Evolutionary conservation across 2,329 filamentous ascomycete species (phyloP), one percentile per base, ranked within the genome.

Genomic region (Hypoxylon sp.): DNA sequence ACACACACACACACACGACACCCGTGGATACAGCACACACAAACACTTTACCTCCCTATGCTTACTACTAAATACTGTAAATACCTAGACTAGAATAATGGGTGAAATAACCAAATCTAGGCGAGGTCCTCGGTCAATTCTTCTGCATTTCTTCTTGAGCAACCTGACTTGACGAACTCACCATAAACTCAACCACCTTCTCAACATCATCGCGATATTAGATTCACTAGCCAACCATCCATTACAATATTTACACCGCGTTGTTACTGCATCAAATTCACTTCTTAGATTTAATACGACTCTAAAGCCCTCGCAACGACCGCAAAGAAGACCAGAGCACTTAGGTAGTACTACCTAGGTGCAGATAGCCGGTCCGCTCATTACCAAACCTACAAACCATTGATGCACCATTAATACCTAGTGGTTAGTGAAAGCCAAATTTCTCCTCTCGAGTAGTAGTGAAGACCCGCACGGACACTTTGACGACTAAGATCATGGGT

Each of bases 401-500:
- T 43, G 17, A 10, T 21, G 13, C 25, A 23, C 36, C 28, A 23
- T 36, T 50, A 41, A 13, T 63, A 60, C 30, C 41, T 45, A 55
- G 21, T 36, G 19, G n/a, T 5, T 43, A 17, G 46, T 32, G 25
- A 49, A 49, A 49, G 9, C 17, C 17, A 19, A 9, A 7, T 19
- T 21, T 21, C 38, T 43, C 14, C 13, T 14, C 17, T 17, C 14
- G 11, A 34, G 10, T 43, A 28, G 5, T 19, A 19, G 13, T 28
- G 21, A 25, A 32, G 14, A 41, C 30, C 3, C 11, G 9, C 36
- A 21, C 34, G 49, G 25, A 55, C 60, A 50, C 36, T 17, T 38
- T 41, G 19, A 17, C 21, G 19, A 23, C 28, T 10, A 56, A 49
- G 10, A 61, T 17, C 45, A 73, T 71, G 68, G 51, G 67, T 45